These are phyloP conservation scores for Mychonastes homosphaera DNA, from an alignment of 139 green algal genomes.

Conservation along the genomic window DNA sequence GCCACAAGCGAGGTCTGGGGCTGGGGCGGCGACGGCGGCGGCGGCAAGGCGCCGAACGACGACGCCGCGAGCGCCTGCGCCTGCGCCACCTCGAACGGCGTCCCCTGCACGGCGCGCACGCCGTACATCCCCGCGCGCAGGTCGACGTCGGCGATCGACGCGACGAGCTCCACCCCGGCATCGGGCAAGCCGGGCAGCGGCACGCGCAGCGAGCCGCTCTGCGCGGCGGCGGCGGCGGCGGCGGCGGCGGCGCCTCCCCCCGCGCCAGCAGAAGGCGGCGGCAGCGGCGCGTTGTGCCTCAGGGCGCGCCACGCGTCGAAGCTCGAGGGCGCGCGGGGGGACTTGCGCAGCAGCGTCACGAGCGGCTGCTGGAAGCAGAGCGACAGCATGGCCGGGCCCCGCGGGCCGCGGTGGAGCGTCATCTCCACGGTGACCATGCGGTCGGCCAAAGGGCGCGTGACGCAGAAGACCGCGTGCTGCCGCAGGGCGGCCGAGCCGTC, in stretches of 20 bases:
- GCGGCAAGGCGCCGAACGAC: too few relatives aligned
- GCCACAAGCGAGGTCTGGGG: too few relatives aligned
- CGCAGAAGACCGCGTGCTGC: constrained; percentile 14
- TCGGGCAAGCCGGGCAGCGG: constrained; percentile 8
- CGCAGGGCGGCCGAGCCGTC: constrained; percentile 5
- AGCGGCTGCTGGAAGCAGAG: constrained; percentile 9
- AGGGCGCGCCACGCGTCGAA: constrained; percentile 13
- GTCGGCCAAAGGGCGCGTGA: constrained; percentile 6
- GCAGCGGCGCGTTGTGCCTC: background rate
- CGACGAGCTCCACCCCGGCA: constrained; percentile 9
- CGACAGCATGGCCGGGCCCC: background rate
- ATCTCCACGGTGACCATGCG: constrained; percentile 1
- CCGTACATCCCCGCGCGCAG: constrained; percentile 7
- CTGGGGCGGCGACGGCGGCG: too few relatives aligned
- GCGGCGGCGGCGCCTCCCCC: background rate
- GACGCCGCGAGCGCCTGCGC: too few relatives aligned
- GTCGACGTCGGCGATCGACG: constrained; percentile 17
- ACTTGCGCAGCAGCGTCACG: constrained; percentile 14
- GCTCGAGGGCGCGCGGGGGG: background rate
- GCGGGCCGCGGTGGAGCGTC: background rate
- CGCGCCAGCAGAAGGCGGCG: background rate
- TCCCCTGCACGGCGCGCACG: background rate
- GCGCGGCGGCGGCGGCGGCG: too few relatives aligned
- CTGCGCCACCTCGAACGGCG: too few relatives aligned
- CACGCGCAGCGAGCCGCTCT: too few relatives aligned